These are phyloP conservation scores for Gloeopeniophorella convolvens DNA, from an alignment of 768 basidiomycete species.

Conservation along the genomic window DNA sequence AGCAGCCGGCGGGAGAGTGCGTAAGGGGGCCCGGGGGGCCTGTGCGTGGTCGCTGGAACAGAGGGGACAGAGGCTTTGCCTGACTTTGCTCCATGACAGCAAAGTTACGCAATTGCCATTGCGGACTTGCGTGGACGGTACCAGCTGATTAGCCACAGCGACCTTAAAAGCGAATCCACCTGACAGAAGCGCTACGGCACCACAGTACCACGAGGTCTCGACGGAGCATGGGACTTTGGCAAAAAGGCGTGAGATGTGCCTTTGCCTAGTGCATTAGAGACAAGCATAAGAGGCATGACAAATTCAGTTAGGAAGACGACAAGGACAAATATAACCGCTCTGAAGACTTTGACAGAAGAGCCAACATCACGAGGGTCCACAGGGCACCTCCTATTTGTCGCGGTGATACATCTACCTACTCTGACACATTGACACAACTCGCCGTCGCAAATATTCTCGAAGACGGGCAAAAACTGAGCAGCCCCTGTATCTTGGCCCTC, in stretches of 20 bases:
- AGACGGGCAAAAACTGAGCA: background rate
- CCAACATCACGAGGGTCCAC: background rate
- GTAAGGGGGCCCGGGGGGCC: conserved; percentile 2
- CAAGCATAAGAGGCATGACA: background rate
- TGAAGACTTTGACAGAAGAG: background rate
- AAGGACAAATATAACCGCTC: background rate
- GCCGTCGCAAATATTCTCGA: background rate
- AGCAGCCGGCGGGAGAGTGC: background rate
- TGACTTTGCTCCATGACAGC: conserved; percentile 9
- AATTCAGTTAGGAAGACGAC: background rate
- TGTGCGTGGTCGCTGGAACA: background rate
- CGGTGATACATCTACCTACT: conserved; percentile 16
- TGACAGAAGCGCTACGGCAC: conserved; percentile 10
- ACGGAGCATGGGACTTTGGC: conserved; percentile 8
- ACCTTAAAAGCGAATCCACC: conserved; percentile 15
- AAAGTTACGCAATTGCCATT: conserved; percentile 6
- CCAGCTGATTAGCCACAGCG: conserved; percentile 12
- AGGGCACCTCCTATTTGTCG: conserved; percentile 2
- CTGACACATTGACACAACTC: background rate
- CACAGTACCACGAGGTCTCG: conserved; percentile 7
- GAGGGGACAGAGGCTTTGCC: background rate
- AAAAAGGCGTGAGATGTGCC: no score
- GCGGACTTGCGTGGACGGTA: background rate
- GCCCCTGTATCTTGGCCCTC: conserved; percentile 2
- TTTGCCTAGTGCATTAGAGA: background rate